These are phyloP conservation scores for Cicer bijugum DNA, from an alignment of 306 rosid species.

Conservation along the genomic window DNA sequence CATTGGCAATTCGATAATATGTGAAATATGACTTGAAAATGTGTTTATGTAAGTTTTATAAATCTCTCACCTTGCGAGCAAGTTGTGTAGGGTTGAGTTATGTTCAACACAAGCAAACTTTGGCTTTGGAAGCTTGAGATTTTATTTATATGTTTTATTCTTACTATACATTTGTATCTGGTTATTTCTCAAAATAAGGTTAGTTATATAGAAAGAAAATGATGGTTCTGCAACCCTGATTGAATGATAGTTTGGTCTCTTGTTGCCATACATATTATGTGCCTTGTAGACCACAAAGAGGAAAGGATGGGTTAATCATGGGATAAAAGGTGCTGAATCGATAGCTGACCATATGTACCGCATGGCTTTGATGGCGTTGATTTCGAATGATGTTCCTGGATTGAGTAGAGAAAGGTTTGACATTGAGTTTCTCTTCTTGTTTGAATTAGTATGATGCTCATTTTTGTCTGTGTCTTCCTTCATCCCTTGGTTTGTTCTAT, in stretches of 20 bases:
- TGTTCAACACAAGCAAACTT: neutral
- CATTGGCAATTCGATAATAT: too few species aligned
- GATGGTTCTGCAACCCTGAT: constrained; percentile 5
- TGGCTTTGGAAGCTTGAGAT: neutral
- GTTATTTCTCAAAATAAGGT: neutral
- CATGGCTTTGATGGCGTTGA: constrained; percentile 88
- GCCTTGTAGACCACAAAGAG: constrained; percentile 78
- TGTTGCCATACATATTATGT: constrained; percentile 16
- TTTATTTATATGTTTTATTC: neutral
- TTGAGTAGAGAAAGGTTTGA: constrained; percentile 80
- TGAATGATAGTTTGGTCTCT: constrained; percentile 16
- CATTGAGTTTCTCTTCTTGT: constrained; percentile 16
- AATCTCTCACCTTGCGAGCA: too few species aligned
- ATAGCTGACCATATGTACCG: constrained; percentile 95
- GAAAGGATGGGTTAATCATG: constrained; percentile 96
- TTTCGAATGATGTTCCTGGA: constrained; percentile 75
- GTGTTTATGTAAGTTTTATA: too few species aligned
- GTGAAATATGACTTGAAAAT: too few species aligned
- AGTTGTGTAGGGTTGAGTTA: too few species aligned
- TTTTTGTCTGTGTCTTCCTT: constrained; percentile 23
- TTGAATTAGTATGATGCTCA: constrained; percentile 16
- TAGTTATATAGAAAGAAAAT: constrained; percentile 18
- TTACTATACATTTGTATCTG: constrained; percentile 5
- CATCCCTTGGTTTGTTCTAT: neutral
- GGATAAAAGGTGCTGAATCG: constrained; percentile 85